Percentiles rank a stretch among this genome's conserved stretches.
phyloP scores from a whole-genome alignment of 2,329 filamentous ascomycete genomes.

The Nigrograna mackinnonii region DNA sequence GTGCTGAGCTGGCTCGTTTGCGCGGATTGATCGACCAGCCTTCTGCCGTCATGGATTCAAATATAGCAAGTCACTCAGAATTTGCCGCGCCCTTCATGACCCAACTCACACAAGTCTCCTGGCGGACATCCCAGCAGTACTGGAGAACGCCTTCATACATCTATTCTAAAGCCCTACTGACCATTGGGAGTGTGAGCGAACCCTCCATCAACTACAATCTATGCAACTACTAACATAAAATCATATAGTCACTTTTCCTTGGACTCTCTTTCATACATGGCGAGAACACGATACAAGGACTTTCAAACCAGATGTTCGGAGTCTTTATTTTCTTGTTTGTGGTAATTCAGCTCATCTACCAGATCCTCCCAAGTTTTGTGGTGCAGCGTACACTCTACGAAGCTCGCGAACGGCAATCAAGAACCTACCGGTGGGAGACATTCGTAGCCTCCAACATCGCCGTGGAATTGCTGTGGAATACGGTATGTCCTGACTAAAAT shows the following conservation, averaged over 20 bases:
- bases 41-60: constrained; percentile 1
- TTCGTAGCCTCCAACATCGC: constrained; percentile 6
- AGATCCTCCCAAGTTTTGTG: constrained; percentile 12
- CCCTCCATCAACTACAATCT: not conserved
- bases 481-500: constrained; percentile 59
- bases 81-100: constrained; percentile 16
- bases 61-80: constrained; percentile 3
- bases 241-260: constrained; percentile 6
- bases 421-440: constrained; percentile 7
- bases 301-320: constrained; percentile 9
- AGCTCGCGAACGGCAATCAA: constrained; percentile 4
- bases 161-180: constrained; percentile 13
- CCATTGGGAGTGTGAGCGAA: too few relatives aligned
- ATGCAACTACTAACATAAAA: not conserved
- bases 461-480: constrained; percentile 48
- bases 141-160: constrained; percentile 23
- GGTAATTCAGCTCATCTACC: constrained; percentile 16
- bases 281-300: constrained; percentile 3
- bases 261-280: constrained; percentile 8
- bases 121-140: constrained; percentile 15
- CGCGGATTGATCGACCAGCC: not conserved
- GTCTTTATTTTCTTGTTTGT: constrained; percentile 17
- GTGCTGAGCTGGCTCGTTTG: not conserved
- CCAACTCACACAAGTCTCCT: constrained; percentile 13
- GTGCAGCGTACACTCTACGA: constrained; percentile 6